Conservation (phyloP, 129 eudicot genomes). For the Artemisia argyi region DNA sequence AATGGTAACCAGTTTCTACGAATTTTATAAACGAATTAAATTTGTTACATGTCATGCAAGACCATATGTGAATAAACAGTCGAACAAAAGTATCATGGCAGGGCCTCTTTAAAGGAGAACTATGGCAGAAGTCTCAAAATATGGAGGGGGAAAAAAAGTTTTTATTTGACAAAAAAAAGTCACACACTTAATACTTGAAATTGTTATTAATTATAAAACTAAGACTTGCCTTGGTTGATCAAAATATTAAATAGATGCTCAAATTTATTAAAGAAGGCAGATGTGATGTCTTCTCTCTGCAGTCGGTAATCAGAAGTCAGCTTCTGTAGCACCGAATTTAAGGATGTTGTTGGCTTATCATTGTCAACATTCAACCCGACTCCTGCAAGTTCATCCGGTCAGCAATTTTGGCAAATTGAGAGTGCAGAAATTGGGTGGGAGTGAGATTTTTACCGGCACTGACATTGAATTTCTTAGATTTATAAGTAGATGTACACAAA, state of each 20-base stretch:
- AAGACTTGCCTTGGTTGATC: constrained; percentile 50
- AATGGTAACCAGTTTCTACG: too few relatives aligned
- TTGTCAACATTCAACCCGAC: constrained; percentile 79
- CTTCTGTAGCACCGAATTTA: constrained; percentile 50
- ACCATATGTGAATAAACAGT: too few relatives aligned
- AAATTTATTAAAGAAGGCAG: constrained; percentile 81
- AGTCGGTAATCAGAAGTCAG: constrained; percentile 35
- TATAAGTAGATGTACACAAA: constrained; percentile 77
- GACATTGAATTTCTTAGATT: constrained; percentile 68
- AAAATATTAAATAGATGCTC: constrained; percentile 60
- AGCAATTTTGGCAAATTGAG: not conserved
- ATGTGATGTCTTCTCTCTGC: constrained; percentile 65
- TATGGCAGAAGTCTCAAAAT: not conserved
- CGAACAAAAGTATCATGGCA: too few relatives aligned
- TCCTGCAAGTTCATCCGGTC: constrained; percentile 38
- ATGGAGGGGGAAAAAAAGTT: not conserved
- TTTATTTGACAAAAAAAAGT: not conserved
- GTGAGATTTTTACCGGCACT: constrained; percentile 71
- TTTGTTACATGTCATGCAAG: too few relatives aligned
- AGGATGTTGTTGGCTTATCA: constrained; percentile 68
- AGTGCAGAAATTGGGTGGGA: not conserved
- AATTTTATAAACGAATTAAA: too few relatives aligned
- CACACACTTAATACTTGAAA: not conserved
- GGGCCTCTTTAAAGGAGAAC: too few relatives aligned
- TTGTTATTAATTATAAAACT: not conserved